Conservation (phyloP, 75 land plant species). For the Azolla pinnata region DNA sequence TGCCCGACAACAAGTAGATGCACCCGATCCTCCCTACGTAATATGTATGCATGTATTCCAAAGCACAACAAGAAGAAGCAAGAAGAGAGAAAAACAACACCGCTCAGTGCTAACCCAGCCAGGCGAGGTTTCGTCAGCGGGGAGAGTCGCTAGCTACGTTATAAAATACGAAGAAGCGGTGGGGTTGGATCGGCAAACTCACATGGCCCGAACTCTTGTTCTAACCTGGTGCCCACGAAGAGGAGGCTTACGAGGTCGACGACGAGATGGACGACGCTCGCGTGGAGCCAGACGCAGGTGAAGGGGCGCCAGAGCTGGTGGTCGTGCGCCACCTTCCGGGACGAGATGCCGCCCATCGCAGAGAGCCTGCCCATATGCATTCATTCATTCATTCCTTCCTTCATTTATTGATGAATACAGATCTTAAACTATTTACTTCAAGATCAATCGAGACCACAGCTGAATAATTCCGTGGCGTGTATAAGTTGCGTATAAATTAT, state of each 20-base stretch:
- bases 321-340: conserved; percentile 36
- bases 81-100: neutral
- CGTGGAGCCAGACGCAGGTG: conserved; percentile 46
- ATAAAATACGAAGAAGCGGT: too few relatives aligned
- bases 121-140: too few relatives aligned
- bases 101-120: too few relatives aligned
- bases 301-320: conserved; percentile 50
- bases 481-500: too few relatives aligned
- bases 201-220: conserved; percentile 50
- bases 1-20: conserved; percentile 39
- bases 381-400: too few relatives aligned
- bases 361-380: conserved; percentile 32
- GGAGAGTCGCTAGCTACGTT: too few relatives aligned
- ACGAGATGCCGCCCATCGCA: conserved; percentile 59
- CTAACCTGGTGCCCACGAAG: conserved; percentile 43
- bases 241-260: conserved; percentile 40
- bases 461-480: too few relatives aligned
- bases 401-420: too few relatives aligned
- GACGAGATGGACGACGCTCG: conserved; percentile 44
- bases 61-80: neutral
- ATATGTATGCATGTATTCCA: too few relatives aligned
- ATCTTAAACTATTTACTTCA: too few relatives aligned
- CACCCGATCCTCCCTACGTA: conserved; percentile 34
- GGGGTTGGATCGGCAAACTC: too few relatives aligned
- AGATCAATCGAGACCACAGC: too few relatives aligned